Percentiles rank a stretch among this genome's conserved stretches.
These are phyloP conservation scores for Wickerhamomyces strasburgensis DNA, from an alignment of 805 yeast species.

Conservation along the genomic window DNA sequence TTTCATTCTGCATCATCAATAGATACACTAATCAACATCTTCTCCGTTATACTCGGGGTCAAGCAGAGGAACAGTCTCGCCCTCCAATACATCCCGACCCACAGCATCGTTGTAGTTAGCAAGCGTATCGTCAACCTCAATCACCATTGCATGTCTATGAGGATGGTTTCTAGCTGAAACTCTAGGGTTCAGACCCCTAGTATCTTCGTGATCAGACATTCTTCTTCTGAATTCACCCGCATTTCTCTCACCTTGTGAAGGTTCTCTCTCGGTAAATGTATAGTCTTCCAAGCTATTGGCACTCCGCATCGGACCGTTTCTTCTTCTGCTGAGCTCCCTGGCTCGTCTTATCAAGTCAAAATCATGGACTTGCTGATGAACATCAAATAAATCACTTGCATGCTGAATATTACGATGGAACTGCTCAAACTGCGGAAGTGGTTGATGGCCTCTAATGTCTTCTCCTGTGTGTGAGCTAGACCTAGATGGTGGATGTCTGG, in stretches of 20 bases:
- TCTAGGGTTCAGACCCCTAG: not conserved
- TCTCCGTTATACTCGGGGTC: not conserved
- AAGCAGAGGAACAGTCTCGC: not conserved
- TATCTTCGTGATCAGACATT: not conserved
- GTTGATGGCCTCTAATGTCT: too few species aligned
- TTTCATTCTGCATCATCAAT: too few species aligned
- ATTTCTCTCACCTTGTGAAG: not conserved
- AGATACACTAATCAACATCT: too few species aligned
- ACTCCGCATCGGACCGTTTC: too few species aligned
- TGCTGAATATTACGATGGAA: too few species aligned
- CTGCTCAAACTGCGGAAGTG: not conserved
- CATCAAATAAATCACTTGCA: not conserved
- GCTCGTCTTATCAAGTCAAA: not conserved
- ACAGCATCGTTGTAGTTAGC: too few species aligned
- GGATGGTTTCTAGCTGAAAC: slow-evolving; percentile 3
- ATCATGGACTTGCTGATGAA: not conserved
- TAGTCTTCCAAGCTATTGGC: too few species aligned
- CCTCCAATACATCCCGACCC: not conserved
- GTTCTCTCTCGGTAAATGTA: not conserved
- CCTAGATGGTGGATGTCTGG: too few species aligned
- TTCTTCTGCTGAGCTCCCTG: not conserved
- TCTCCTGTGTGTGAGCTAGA: too few species aligned
- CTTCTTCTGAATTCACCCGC: not conserved
- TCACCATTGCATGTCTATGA: slow-evolving; percentile 4
- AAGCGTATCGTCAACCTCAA: not conserved